phyloP scores from a whole-genome alignment of 2,329 filamentous ascomycete genomes.

The Fusarium devonianum region DNA sequence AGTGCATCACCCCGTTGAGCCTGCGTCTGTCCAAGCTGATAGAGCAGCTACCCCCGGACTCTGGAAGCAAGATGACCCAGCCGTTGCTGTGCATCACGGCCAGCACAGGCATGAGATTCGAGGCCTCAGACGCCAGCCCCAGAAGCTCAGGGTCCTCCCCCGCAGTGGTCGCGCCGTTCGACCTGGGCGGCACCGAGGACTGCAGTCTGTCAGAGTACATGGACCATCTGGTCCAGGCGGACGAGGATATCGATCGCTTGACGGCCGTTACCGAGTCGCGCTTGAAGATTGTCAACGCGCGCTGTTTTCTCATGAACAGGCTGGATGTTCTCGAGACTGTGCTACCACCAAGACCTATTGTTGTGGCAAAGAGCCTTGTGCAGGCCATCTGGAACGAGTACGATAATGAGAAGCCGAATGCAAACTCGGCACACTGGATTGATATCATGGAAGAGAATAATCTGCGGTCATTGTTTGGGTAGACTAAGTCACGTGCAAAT shows the following conservation, averaged over 20 bases:
- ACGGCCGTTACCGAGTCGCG: constrained; percentile 9
- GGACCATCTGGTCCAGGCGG: constrained; percentile 15
- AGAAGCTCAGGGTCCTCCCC: not conserved
- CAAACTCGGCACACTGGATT: constrained; percentile 30
- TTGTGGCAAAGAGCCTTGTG: constrained; percentile 24
- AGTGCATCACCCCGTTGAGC: constrained; percentile 44
- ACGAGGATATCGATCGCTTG: constrained; percentile 19
- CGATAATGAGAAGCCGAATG: constrained; percentile 14
- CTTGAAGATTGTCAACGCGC: constrained; percentile 14
- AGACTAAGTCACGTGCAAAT: too few species aligned
- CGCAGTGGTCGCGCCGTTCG: not conserved
- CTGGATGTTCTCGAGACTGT: constrained; percentile 21
- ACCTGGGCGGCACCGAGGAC: constrained; percentile 11
- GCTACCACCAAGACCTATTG: constrained; percentile 21
- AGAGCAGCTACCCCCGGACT: constrained; percentile 43
- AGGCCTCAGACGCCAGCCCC: not conserved
- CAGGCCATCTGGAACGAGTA: constrained; percentile 32
- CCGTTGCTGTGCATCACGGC: constrained; percentile 47
- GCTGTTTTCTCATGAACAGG: constrained; percentile 12
- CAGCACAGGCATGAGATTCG: constrained; percentile 43
- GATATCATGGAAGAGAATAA: constrained; percentile 36
- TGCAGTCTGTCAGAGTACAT: constrained; percentile 29
- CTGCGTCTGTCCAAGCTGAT: constrained; percentile 41
- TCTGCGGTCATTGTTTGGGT: constrained; percentile 34
- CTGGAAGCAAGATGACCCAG: constrained; percentile 46